phyloP scores from a whole-genome alignment of 768 basidiomycete species.

The Termitomyces sp. region DNA sequence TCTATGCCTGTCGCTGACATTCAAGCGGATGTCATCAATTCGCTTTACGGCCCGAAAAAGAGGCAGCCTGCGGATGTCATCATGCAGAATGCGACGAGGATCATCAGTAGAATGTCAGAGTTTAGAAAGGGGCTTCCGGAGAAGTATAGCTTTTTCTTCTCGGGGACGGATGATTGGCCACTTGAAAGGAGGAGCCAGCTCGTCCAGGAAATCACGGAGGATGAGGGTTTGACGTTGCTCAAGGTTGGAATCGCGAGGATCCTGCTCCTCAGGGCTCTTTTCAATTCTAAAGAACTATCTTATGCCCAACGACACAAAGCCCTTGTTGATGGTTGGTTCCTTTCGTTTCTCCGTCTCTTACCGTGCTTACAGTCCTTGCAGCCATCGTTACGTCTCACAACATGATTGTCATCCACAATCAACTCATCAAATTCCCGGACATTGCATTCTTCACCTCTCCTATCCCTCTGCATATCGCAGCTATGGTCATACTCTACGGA shows the following conservation, averaged over 20 bases:
- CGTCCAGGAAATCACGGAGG: constrained; percentile 73
- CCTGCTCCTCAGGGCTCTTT: constrained; percentile 73
- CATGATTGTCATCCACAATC: constrained; percentile 80
- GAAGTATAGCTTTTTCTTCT: constrained; percentile 71
- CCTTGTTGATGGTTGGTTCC: constrained; percentile 67
- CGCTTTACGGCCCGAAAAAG: constrained; percentile 76
- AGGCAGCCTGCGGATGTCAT: constrained; percentile 65
- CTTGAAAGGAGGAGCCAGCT: constrained; percentile 62
- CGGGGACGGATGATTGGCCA: constrained; percentile 76
- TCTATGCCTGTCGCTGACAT: constrained; percentile 79
- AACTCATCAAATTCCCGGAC: constrained; percentile 81
- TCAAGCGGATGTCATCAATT: constrained; percentile 88
- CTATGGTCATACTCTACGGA: constrained; percentile 89
- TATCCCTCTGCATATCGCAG: constrained; percentile 84
- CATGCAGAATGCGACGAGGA: constrained; percentile 75
- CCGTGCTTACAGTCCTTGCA: constrained; percentile 24
- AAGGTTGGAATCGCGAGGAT: constrained; percentile 84
- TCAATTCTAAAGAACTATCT: constrained; percentile 71
- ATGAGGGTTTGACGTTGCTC: constrained; percentile 78
- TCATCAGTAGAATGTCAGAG: constrained; percentile 74
- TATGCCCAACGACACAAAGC: constrained; percentile 68
- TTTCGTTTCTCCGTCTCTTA: neutral
- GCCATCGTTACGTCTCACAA: constrained; percentile 88
- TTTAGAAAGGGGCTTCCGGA: constrained; percentile 71
- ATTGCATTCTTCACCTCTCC: constrained; percentile 89